Percentiles rank a stretch among this genome's conserved stretches.
Evolutionary conservation across 495 filamentous ascomycete genomes (phyloP).

Genomic region (Aspergillus conjunctus): DNA sequence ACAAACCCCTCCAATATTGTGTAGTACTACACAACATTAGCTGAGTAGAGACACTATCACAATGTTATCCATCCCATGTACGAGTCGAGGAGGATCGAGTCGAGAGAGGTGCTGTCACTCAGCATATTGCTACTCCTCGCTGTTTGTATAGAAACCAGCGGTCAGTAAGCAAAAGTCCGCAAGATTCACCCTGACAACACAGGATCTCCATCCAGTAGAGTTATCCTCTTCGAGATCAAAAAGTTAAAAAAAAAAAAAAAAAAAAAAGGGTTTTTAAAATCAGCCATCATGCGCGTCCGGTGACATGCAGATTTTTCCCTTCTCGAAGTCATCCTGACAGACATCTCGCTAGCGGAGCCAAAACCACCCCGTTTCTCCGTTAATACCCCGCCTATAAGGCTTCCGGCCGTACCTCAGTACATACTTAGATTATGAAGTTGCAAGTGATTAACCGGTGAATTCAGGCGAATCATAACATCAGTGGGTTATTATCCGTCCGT

Average conservation of each 20-base stretch:
- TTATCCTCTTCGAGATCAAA: not conserved
- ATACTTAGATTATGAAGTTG: too few species aligned
- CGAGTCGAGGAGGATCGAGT: too few species aligned
- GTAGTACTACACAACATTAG: too few species aligned
- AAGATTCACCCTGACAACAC: too few species aligned
- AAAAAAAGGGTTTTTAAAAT: not conserved
- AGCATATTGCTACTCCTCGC: too few species aligned
- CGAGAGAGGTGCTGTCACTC: too few species aligned
- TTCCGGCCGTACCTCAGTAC: not conserved
- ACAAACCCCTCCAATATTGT: too few species aligned
- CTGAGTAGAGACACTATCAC: too few species aligned
- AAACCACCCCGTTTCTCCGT: not conserved
- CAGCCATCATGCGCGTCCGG: not conserved
- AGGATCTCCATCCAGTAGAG: too few species aligned
- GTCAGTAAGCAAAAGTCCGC: too few species aligned
- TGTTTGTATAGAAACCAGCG: too few species aligned
- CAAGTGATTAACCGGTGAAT: not conserved
- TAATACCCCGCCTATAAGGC: not conserved
- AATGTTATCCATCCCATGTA: too few species aligned
- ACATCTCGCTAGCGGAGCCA: not conserved
- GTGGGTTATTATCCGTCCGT: not conserved
- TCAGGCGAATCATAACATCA: not conserved
- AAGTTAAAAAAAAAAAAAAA: not conserved
- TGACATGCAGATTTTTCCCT: not conserved
- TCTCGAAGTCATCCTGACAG: not conserved